These are phyloP conservation scores for Plasmodium blacklocki DNA, from an alignment of 169 alveolate species.

Conservation along the genomic window DNA sequence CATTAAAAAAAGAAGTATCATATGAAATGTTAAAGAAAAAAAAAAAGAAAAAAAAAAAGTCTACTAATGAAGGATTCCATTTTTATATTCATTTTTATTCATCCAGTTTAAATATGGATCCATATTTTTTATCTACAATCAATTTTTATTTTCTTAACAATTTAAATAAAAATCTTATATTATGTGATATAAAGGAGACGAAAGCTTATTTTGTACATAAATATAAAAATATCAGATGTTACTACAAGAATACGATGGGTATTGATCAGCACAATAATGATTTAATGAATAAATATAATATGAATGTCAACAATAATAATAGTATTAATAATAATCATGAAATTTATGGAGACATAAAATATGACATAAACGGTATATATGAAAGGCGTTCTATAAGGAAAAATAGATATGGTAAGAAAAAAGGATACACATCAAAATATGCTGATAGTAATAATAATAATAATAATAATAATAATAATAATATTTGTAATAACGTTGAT, in stretches of 20 bases:
- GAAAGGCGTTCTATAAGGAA: neutral
- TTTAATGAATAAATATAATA: neutral
- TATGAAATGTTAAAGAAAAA: neutral
- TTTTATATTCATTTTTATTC: conserved; percentile 46
- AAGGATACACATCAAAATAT: neutral
- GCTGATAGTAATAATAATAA: neutral
- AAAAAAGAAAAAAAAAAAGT: conserved; percentile 9
- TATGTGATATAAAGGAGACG: conserved; percentile 53
- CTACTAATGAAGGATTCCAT: conserved; percentile 15
- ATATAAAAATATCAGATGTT: conserved; percentile 15
- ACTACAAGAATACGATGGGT: conserved; percentile 18
- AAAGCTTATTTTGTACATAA: conserved; percentile 33
- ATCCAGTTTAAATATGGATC: conserved; percentile 48
- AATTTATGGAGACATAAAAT: neutral
- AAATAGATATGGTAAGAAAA: neutral
- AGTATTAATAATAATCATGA: neutral
- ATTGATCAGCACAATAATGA: neutral
- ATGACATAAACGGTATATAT: too few relatives aligned
- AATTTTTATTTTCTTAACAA: conserved; percentile 53
- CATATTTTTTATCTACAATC: conserved; percentile 52
- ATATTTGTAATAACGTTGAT: neutral
- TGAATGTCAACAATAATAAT: neutral
- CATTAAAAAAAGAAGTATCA: conserved; percentile 17
- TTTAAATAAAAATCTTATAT: conserved; percentile 56
- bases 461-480: neutral